Percentiles rank a stretch among this genome's conserved stretches.
phyloP scores from a whole-genome alignment of 2,329 filamentous ascomycete genomes.

The Claviceps fusiformis region DNA sequence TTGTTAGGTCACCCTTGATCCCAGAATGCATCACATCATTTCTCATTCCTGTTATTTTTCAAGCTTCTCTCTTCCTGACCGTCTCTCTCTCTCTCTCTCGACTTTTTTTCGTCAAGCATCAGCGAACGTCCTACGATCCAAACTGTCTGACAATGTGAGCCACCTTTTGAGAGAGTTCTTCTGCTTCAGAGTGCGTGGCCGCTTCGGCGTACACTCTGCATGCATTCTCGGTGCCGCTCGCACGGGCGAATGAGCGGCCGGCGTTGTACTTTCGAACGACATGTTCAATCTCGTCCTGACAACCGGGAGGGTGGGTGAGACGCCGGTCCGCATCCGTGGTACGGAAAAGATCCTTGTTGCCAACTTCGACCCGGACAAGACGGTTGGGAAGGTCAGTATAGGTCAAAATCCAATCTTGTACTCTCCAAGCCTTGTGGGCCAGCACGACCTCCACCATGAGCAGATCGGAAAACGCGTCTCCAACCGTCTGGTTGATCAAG shows the following conservation, averaged over 20 bases:
- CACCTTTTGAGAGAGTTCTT: constrained; percentile 78
- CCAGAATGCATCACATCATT: neutral
- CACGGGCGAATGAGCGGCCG: constrained; percentile 79
- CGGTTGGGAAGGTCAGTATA: constrained; percentile 93
- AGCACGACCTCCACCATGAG: constrained; percentile 92
- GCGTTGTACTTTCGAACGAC: constrained; percentile 83
- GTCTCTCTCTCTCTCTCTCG: neutral
- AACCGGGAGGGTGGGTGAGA: constrained; percentile 63
- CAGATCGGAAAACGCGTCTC: constrained; percentile 91
- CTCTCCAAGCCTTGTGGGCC: constrained; percentile 84
- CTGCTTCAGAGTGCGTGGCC: constrained; percentile 74
- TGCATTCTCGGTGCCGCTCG: constrained; percentile 90
- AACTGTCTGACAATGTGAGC: constrained; percentile 57
- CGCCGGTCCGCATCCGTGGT: constrained; percentile 86
- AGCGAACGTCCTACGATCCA: constrained; percentile 16
- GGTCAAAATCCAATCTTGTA: constrained; percentile 81
- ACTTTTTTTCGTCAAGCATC: neutral
- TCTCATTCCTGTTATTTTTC: neutral
- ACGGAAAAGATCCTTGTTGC: constrained; percentile 76
- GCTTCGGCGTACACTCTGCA: constrained; percentile 95
- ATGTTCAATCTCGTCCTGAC: constrained; percentile 76
- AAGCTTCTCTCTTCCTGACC: too few species aligned
- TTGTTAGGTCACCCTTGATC: neutral
- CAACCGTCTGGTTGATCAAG: constrained; percentile 95
- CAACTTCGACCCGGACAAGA: constrained; percentile 84